A percentile compares a stretch with the other conserved stretches of the same genome.
phyloP scores from a whole-genome alignment of 352 stramenopile species.

The Pythium sp. region DNA sequence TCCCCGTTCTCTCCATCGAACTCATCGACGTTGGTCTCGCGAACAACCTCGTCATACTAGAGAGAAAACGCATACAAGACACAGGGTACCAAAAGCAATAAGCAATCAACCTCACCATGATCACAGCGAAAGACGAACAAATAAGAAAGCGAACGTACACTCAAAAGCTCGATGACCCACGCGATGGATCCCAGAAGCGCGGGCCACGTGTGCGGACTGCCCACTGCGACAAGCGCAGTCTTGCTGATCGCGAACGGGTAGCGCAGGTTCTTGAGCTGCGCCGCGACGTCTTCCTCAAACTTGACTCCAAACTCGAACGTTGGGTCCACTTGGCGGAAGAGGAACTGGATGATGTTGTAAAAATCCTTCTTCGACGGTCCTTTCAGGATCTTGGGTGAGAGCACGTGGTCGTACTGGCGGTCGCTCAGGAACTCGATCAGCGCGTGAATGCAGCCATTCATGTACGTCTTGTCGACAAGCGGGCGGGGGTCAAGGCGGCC shows the following conservation, averaged over 20 bases:
- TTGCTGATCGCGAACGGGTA: constrained; percentile 98
- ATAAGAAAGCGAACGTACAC: constrained; percentile 33
- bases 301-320: constrained; percentile 79
- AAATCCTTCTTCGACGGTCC: constrained; percentile 97
- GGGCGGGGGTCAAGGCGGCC: constrained; percentile 80
- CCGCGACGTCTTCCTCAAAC: constrained; percentile 74
- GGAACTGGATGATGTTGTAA: constrained; percentile 95
- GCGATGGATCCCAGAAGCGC: constrained; percentile 93
- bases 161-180: constrained; percentile 96
- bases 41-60: constrained; percentile 86
- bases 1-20: constrained; percentile 77
- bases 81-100: not conserved
- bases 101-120: not conserved
- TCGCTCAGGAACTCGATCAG: constrained; percentile 94
- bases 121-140: not conserved
- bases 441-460: constrained; percentile 88
- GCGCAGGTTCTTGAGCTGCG: constrained; percentile 66
- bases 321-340: constrained; percentile 94
- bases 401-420: constrained; percentile 89
- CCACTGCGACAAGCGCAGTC: constrained; percentile 92
- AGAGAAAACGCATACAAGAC: not conserved
- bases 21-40: constrained; percentile 50
- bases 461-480: constrained; percentile 90
- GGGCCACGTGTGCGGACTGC: constrained; percentile 95
- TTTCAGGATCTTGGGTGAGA: constrained; percentile 90